Evolutionary conservation across 805 yeast genomes (phyloP), one percentile per base, ranked within the genome.

Genomic region (Diddensiella caesifluorescens): DNA sequence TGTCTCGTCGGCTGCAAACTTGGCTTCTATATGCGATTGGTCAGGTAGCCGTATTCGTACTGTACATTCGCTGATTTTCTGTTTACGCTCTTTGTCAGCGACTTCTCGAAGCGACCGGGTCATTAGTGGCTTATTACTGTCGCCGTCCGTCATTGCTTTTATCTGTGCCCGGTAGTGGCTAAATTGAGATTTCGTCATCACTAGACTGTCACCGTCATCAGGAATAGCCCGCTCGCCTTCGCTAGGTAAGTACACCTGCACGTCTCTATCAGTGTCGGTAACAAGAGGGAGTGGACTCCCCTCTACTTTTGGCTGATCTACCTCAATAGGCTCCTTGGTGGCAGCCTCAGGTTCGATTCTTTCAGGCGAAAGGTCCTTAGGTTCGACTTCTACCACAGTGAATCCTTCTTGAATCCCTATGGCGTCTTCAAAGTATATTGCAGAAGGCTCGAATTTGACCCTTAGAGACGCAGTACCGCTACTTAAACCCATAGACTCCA

Each of bases 11-110:
- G 76, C 68, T 7, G 55, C 53, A 48, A 80, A 72, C n/a, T 62
- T 66, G 13, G 75, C 63, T 49, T 80, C 79, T 1, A 80, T 54
- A 18, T 63, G 64, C 2, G 70, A 65, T 41, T 70, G 68, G 56
- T 80, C 83, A 0, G 85, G 84, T 45, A 81, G 73, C 40, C 73
- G 66, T 7, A 80, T 52, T 42, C 86, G 64, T 1, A 80, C 55
- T 5, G 64, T 55, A 39, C 76, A 69, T 36, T 58, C 34, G 16
- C 46, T 44, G 12, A 57, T 42, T n/a, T 60, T 29, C 47, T 45
- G 22, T 32, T 47, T 39, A 54, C 62, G 47, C 47, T 53, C 44
- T 43, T 26, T n/a, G 50, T 53, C 44, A 45, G 59, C 48, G 51
- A 55, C 36, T 46, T 57, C 68, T 33, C 71, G 65, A 26, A 70